Evolutionary conservation across 495 filamentous ascomycete genomes (phyloP).

Genomic region (Pyrenula massariospora): DNA sequence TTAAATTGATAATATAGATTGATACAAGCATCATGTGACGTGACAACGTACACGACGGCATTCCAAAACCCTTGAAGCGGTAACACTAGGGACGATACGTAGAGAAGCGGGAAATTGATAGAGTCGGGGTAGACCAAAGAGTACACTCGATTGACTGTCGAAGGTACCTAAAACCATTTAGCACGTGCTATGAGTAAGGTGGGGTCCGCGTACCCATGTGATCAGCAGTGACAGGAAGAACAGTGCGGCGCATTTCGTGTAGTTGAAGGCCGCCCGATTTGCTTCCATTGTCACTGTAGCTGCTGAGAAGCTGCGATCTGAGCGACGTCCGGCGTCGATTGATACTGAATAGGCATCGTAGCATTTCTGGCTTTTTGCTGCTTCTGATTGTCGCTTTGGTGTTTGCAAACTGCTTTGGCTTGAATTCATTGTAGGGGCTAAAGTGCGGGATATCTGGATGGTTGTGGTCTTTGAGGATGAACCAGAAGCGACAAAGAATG

Average conservation of each 20-base stretch:
- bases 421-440: slow-evolving; percentile 8
- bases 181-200: not conserved
- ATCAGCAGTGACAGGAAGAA: slow-evolving; percentile 75
- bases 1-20: slow-evolving; percentile 6
- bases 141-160: slow-evolving; percentile 68
- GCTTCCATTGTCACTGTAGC: slow-evolving; percentile 9
- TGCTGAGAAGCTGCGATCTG: not conserved
- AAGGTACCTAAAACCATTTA: slow-evolving; percentile 44
- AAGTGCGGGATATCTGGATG: slow-evolving; percentile 33
- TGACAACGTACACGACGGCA: slow-evolving; percentile 63
- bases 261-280: slow-evolving; percentile 51
- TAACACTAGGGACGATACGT: slow-evolving; percentile 60
- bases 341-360: slow-evolving; percentile 25
- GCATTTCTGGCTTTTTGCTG: not conserved
- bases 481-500: slow-evolving; percentile 28
- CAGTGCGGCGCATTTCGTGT: slow-evolving; percentile 73
- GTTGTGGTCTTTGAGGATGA: slow-evolving; percentile 44
- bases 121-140: slow-evolving; percentile 43
- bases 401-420: not conserved
- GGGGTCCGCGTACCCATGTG: slow-evolving; percentile 50
- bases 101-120: slow-evolving; percentile 49
- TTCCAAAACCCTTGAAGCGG: slow-evolving; percentile 88
- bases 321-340: slow-evolving; percentile 16
- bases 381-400: not conserved
- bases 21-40: slow-evolving; percentile 32